Evolutionary conservation across 148 eudicot genomes (phyloP).

Genomic region (Chenopodium quinoa): DNA sequence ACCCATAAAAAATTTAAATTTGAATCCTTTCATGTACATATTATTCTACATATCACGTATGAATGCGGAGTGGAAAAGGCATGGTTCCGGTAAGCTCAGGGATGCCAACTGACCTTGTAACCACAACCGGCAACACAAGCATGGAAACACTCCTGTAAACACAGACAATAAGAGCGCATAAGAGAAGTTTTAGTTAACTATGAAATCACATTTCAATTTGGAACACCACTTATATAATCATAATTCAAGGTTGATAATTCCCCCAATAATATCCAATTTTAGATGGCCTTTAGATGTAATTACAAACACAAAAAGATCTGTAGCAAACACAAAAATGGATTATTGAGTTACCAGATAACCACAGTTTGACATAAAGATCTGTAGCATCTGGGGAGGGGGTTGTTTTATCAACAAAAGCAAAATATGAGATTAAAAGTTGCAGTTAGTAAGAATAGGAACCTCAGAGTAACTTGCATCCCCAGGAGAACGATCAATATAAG

Average conservation of each 20-base stretch:
- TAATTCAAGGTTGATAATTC: background rate
- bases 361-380: background rate
- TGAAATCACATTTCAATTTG: background rate
- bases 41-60: background rate
- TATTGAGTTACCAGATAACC: background rate
- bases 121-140: conserved; percentile 97
- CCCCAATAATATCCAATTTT: background rate
- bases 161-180: conserved; percentile 9
- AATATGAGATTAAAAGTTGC: background rate
- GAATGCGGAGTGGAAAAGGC: too few relatives aligned
- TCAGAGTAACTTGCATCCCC: conserved; percentile 78
- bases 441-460: conserved; percentile 37
- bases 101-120: conserved; percentile 64
- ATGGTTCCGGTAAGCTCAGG: background rate
- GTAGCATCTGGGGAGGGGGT: background rate
- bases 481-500: conserved; percentile 98
- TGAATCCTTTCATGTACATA: background rate
- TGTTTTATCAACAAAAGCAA: background rate
- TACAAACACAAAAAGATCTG: background rate
- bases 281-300: background rate
- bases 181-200: background rate
- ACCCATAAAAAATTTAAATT: background rate
- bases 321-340: background rate
- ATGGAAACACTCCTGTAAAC: conserved; percentile 77
- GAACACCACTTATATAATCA: conserved; percentile 5